phyloP scores from a whole-genome alignment of 441 rosid species.

The Raphanus hybrid region DNA sequence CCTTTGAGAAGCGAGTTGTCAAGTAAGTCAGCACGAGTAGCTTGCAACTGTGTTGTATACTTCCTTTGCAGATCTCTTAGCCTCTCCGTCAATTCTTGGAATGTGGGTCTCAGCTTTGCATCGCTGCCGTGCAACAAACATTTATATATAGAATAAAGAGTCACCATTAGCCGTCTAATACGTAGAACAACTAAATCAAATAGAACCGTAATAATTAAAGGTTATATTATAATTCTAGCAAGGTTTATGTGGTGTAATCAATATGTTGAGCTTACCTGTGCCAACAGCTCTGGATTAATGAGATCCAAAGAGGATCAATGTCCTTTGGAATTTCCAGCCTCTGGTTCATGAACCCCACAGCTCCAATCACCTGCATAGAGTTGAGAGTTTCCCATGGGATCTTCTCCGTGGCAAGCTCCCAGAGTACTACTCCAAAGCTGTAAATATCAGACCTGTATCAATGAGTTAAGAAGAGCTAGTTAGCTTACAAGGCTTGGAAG shows the following conservation, averaged over 20 bases:
- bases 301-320: constrained; percentile 80
- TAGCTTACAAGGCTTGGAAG: constrained; percentile 11
- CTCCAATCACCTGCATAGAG: constrained; percentile 98
- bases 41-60: no score
- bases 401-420: constrained; percentile 96
- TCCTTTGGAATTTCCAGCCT: constrained; percentile 86
- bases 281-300: constrained; percentile 91
- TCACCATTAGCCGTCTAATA: no score
- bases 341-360: constrained; percentile 98
- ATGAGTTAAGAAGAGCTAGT: constrained; percentile 32
- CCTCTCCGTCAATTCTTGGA: neutral
- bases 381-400: constrained; percentile 97
- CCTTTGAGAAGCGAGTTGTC: no score
- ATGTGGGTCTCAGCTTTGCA: constrained; percentile 52
- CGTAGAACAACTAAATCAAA: no score
- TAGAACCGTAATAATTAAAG: no score
- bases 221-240: no score
- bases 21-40: no score
- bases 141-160: neutral
- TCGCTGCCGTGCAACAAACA: constrained; percentile 56
- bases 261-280: constrained; percentile 52
- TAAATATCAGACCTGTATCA: constrained; percentile 82
- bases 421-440: constrained; percentile 87
- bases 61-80: neutral
- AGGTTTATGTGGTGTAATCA: no score